Evolutionary conservation across 495 filamentous ascomycete species (phyloP).

Genomic region (Hypoxylon subgilvum): DNA sequence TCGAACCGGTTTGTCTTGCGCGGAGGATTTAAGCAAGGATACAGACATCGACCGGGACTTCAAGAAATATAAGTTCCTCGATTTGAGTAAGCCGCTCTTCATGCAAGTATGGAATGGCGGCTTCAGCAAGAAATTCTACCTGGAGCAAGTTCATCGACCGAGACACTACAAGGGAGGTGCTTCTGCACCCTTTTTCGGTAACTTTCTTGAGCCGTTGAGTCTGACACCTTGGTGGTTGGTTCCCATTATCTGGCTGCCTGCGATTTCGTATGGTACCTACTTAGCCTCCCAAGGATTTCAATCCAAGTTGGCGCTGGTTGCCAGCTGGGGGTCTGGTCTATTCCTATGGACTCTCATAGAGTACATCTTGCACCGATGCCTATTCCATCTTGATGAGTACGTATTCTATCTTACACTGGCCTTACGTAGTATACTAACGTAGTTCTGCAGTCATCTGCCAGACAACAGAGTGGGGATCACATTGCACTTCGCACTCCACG

Average conservation of each 20-base stretch:
- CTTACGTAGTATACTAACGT: constrained; percentile 21
- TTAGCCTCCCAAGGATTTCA: constrained; percentile 64
- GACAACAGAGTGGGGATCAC: constrained; percentile 91
- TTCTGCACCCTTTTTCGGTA: constrained; percentile 94
- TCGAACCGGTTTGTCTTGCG: constrained; percentile 83
- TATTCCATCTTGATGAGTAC: constrained; percentile 94
- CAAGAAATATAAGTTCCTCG: constrained; percentile 88
- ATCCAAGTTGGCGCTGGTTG: constrained; percentile 47
- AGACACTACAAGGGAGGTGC: constrained; percentile 91
- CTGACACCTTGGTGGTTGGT: constrained; percentile 94
- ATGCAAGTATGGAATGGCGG: constrained; percentile 87
- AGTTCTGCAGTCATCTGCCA: constrained; percentile 72
- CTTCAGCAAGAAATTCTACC: constrained; percentile 91
- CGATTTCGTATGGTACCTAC: constrained; percentile 74
- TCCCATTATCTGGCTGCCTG: constrained; percentile 85
- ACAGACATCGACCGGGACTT: constrained; percentile 79
- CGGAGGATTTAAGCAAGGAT: constrained; percentile 83
- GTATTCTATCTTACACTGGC: constrained; percentile 38
- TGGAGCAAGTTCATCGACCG: constrained; percentile 93
- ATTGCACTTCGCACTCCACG: constrained; percentile 91
- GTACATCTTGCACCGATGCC: constrained; percentile 85
- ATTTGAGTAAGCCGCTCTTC: constrained; percentile 83
- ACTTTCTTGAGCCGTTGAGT: constrained; percentile 93
- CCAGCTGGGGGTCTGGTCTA: constrained; percentile 70
- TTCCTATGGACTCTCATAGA: constrained; percentile 88